Evolutionary conservation across 1,284 basidiomycete genomes (phyloP).

Genomic region (Schizophyllum commune): DNA sequence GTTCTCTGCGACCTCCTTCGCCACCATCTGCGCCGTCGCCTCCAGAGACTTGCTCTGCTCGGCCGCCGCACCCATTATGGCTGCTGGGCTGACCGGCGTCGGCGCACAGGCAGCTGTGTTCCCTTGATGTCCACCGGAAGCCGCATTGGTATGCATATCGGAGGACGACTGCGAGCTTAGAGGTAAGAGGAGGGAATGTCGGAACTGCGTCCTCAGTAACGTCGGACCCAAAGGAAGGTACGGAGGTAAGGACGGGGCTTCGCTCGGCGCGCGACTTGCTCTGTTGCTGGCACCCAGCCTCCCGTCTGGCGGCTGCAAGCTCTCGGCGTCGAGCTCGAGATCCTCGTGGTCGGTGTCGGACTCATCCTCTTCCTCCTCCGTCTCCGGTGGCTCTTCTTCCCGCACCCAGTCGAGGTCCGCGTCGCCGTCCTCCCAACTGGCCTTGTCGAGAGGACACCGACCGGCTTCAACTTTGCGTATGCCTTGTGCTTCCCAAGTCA

Average conservation of each 20-base stretch:
- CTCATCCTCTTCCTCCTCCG: slow-evolving; percentile 26
- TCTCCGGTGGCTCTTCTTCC: slow-evolving; percentile 2
- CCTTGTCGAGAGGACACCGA: too few species aligned
- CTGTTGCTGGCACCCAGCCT: too few species aligned
- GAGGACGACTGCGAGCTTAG: slow-evolving; percentile 28
- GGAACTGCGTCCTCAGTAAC: slow-evolving; percentile 57
- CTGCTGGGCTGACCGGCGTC: slow-evolving; percentile 72
- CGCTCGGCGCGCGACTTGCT: slow-evolving; percentile 39
- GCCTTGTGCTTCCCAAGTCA: too few species aligned
- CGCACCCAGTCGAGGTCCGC: neutral
- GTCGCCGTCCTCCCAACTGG: slow-evolving; percentile 2
- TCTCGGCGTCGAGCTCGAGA: slow-evolving; percentile 27
- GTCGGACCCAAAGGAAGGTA: slow-evolving; percentile 63
- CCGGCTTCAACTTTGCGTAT: too few species aligned
- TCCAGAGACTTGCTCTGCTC: slow-evolving; percentile 63
- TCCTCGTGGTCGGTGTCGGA: slow-evolving; percentile 26
- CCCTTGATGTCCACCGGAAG: slow-evolving; percentile 19
- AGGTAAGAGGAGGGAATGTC: slow-evolving; percentile 50
- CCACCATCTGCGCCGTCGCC: slow-evolving; percentile 49
- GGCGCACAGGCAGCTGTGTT: slow-evolving; percentile 49
- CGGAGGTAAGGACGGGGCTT: slow-evolving; percentile 50
- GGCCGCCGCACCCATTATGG: slow-evolving; percentile 46
- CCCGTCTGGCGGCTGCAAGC: slow-evolving; percentile 1
- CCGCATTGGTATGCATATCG: too few species aligned
- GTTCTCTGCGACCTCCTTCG: slow-evolving; percentile 63